phyloP scores from a whole-genome alignment of 2,329 filamentous ascomycete genomes.

The Grosmannia penicillata region DNA sequence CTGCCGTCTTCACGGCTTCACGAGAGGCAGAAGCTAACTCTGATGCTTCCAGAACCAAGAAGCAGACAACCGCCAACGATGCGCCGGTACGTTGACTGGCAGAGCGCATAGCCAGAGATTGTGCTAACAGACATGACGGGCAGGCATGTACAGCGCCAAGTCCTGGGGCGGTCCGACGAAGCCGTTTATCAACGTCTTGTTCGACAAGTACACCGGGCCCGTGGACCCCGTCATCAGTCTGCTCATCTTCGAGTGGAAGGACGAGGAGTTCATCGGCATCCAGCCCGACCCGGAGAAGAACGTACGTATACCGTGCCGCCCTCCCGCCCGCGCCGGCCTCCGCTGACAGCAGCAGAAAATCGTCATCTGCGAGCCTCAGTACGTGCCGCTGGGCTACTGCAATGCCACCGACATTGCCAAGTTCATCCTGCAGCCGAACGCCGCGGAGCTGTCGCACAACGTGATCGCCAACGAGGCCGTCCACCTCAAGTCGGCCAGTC shows the following conservation, averaged over 20 bases:
- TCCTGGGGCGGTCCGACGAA: constrained; percentile 80
- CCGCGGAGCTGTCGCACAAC: constrained; percentile 53
- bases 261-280: constrained; percentile 65
- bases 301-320: background rate
- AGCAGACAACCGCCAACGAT: constrained; percentile 66
- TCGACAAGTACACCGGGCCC: constrained; percentile 44
- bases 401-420: constrained; percentile 64
- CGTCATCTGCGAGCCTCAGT: constrained; percentile 59
- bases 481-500: constrained; percentile 59
- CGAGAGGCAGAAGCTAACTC: background rate
- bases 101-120: background rate
- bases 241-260: constrained; percentile 88
- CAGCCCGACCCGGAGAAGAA: constrained; percentile 32
- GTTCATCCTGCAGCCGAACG: constrained; percentile 69
- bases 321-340: background rate
- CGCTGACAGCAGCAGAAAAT: constrained; percentile 17
- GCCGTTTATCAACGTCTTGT: constrained; percentile 78
- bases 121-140: constrained; percentile 10
- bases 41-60: constrained; percentile 48
- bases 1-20: background rate
- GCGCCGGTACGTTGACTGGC: constrained; percentile 37
- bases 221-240: constrained; percentile 67
- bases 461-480: constrained; percentile 68
- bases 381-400: constrained; percentile 56
- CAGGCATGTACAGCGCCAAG: constrained; percentile 85